Evolutionary conservation across 2,329 filamentous ascomycete species (phyloP).

Genomic region (Tolypocladium inflatum): DNA sequence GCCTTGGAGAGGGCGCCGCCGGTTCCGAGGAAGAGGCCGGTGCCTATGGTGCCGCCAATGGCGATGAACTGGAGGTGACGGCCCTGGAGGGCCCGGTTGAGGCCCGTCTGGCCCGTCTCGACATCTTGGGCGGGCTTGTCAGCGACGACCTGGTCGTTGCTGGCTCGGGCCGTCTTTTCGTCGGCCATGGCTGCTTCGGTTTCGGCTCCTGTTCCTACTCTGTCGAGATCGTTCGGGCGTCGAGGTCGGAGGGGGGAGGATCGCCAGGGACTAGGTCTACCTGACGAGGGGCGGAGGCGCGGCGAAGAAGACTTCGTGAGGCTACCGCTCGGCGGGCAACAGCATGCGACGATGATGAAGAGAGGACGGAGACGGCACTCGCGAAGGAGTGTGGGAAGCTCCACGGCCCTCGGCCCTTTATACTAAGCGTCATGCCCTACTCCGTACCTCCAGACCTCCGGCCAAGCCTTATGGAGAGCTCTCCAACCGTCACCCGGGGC

Average conservation of each 20-base stretch:
- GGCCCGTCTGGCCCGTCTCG: constrained; percentile 22
- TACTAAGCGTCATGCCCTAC: neutral
- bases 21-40: constrained; percentile 62
- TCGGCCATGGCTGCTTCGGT: constrained; percentile 5
- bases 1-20: constrained; percentile 52
- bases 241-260: neutral
- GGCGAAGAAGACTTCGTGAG: neutral
- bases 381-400: neutral
- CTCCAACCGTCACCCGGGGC: neutral
- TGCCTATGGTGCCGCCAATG: constrained; percentile 57
- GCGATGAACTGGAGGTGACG: constrained; percentile 41
- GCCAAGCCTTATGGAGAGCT: neutral
- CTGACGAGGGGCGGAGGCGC: neutral
- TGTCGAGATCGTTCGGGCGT: neutral
- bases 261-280: constrained; percentile 1
- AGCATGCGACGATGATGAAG: neutral
- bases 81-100: constrained; percentile 26
- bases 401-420: neutral
- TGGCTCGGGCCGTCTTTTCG: constrained; percentile 18
- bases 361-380: neutral
- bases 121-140: constrained; percentile 15
- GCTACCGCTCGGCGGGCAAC: neutral
- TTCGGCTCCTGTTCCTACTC: neutral
- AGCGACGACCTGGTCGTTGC: constrained; percentile 14
- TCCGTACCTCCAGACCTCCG: neutral